Percentiles rank a stretch among this genome's conserved stretches.
phyloP scores from a whole-genome alignment of 371 early-diverging fungal genomes.

The Lichtheimia ornata region DNA sequence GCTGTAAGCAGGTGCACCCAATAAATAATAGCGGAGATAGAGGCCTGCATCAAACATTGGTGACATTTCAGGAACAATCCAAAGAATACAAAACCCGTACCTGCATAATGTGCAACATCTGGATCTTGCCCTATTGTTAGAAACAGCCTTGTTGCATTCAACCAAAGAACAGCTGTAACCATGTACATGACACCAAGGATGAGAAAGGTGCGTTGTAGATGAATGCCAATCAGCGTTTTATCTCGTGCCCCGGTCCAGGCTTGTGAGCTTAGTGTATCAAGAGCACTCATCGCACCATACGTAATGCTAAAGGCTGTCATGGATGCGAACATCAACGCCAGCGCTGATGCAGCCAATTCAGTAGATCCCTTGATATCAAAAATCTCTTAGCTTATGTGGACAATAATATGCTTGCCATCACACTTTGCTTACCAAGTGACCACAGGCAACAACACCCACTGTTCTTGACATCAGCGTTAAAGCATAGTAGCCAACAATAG shows the following conservation, averaged over 20 bases:
- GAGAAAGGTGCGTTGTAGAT: conserved; percentile 81
- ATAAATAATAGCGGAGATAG: conserved; percentile 61
- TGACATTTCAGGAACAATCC: background rate
- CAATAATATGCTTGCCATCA: background rate
- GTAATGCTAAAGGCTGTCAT: conserved; percentile 5
- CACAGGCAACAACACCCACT: conserved; percentile 2
- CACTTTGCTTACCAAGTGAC: conserved; percentile 24
- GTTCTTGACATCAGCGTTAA: background rate
- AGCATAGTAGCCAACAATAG: background rate
- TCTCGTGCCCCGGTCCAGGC: conserved; percentile 78
- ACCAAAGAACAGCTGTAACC: conserved; percentile 65
- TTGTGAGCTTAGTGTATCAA: conserved; percentile 90
- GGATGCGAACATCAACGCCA: conserved; percentile 3
- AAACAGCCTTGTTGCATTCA: conserved; percentile 7
- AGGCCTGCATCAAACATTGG: conserved; percentile 26
- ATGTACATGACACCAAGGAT: conserved; percentile 73
- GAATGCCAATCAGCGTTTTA: conserved; percentile 72
- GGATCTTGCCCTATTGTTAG: conserved; percentile 12
- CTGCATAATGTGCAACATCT: conserved; percentile 10
- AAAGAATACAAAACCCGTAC: background rate
- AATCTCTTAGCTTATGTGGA: background rate
- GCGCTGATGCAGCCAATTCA: conserved; percentile 9
- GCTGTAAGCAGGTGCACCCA: conserved; percentile 67
- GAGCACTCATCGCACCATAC: conserved; percentile 61
- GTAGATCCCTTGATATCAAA: conserved; percentile 2